These are phyloP conservation scores for Leptodermis oblonga DNA, from an alignment of 257 asterid genomes.

Conservation along the genomic window DNA sequence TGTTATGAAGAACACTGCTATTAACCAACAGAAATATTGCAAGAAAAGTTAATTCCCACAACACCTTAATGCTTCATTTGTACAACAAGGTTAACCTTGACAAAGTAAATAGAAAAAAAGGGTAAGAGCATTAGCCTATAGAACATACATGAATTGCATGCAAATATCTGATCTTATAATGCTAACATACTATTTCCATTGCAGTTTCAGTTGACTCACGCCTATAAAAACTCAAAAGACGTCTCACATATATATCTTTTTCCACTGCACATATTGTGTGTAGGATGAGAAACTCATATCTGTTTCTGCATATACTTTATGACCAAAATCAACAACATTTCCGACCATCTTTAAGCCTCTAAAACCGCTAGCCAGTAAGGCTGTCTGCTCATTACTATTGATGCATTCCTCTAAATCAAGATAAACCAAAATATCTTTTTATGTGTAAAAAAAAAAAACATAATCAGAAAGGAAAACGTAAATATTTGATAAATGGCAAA, in stretches of 20 bases:
- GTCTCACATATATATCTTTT: conserved; percentile 70
- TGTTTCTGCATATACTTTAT: conserved; percentile 25
- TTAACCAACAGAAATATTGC: conserved; percentile 81
- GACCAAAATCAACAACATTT: conserved; percentile 49
- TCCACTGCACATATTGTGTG: conserved; percentile 25
- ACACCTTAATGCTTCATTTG: conserved; percentile 70
- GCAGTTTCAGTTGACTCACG: conserved; percentile 90
- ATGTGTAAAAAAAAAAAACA: background rate
- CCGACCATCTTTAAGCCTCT: conserved; percentile 65
- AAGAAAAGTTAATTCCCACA: conserved; percentile 91
- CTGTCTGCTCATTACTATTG: conserved; percentile 85
- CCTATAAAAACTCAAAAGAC: conserved; percentile 88
- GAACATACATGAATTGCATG: background rate
- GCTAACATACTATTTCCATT: conserved; percentile 75
- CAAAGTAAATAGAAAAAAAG: conserved; percentile 19
- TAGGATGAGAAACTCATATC: conserved; percentile 24
- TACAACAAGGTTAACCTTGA: conserved; percentile 75
- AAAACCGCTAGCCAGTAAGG: conserved; percentile 82
- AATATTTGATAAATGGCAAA: background rate
- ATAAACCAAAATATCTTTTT: background rate
- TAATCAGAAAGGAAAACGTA: conserved; percentile 2
- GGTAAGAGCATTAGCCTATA: conserved; percentile 14
- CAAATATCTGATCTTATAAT: background rate
- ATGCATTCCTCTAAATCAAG: conserved; percentile 58
- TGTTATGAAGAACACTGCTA: conserved; percentile 41